A percentile compares a stretch with the other conserved stretches of the same genome.
Conservation (phyloP, 495 filamentous ascomycete genomes). For the Podospora australis region DNA sequence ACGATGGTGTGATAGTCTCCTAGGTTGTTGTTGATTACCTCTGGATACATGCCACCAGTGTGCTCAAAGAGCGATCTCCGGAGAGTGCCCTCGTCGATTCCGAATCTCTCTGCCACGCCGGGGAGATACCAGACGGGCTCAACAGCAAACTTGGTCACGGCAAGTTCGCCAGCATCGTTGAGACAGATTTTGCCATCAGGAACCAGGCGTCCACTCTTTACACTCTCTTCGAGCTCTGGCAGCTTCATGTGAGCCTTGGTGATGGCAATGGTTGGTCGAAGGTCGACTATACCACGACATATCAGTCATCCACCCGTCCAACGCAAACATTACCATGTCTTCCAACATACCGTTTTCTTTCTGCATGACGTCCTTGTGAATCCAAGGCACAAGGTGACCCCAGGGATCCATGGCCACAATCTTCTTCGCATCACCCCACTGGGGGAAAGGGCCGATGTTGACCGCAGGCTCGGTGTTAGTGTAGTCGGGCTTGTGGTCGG, state of each 20-base stretch:
- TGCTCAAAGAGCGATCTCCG: conserved; percentile 88
- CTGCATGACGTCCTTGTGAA: conserved; percentile 62
- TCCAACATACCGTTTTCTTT: conserved; percentile 48
- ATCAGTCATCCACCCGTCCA: not conserved
- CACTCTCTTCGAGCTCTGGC: conserved; percentile 85
- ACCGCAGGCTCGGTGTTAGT: conserved; percentile 91
- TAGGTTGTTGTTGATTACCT: conserved; percentile 33
- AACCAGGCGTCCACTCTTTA: conserved; percentile 67
- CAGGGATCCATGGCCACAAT: conserved; percentile 97
- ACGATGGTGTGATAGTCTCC: not conserved
- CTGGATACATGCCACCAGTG: conserved; percentile 87
- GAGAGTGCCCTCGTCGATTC: conserved; percentile 84
- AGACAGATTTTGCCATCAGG: conserved; percentile 91
- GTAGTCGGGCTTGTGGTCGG: conserved; percentile 81
- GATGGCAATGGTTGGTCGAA: conserved; percentile 88
- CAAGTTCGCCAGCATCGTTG: conserved; percentile 74
- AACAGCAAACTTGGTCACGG: conserved; percentile 93
- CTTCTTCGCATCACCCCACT: conserved; percentile 88
- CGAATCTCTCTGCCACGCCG: conserved; percentile 90
- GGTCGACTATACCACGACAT: conserved; percentile 53
- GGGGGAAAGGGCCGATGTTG: conserved; percentile 77
- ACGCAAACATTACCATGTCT: no score
- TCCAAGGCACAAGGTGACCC: conserved; percentile 82
- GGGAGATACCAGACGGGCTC: conserved; percentile 96
- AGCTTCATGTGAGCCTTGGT: conserved; percentile 96